Evolutionary conservation across 345 rosid genomes (phyloP), one percentile per base, ranked within the genome.

Genomic region (Capsella bursapastoris): DNA sequence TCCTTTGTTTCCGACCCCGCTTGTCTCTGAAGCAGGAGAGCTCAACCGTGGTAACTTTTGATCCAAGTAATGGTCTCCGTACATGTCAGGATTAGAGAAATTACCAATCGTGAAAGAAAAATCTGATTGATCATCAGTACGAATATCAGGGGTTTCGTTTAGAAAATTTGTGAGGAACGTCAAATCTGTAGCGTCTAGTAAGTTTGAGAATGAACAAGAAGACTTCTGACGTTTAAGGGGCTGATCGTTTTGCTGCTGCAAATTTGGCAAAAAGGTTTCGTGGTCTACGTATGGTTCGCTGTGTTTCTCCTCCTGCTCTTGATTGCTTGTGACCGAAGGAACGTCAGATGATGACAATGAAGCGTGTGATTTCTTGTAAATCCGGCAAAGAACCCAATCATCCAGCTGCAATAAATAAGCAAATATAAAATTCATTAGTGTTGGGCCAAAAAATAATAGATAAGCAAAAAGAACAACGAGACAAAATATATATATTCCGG

Each of bases 381-480:
- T 95, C 76, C 99, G 93, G 83, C 97, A 95, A 41, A 92, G 97
- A 68, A 95, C 99, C 97, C 99, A 95, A 76, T 95, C 96, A 80
- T 95, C 99, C 31, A 95, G 74, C 99, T 95, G 88, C 48, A 62
- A 6, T 4, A 83, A 44, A 16, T 3, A 50, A 56, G 9, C 9
- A 22, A 16, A 58, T 37, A 14, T 27, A 12, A 58, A 48, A 57
- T 9, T n/a, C 25, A 8, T 14, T 18, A 55, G 47, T 64, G 37
- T 34, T 7, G 40, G 6, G 55, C 8, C 0, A 3, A 41, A 50
- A 18, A 66, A 37, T 10, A 7, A 57, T 14, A 49, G 52, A 68
- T 40, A 38, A 40, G 28, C 13, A 57, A 57, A 9, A 22, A 13
- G 1, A n/a, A 22, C 15, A 60, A 31, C 31, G 18, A 29, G 37